phyloP scores from a whole-genome alignment of 2,329 filamentous ascomycete species.

The Byssoonygena ceratinophila region DNA sequence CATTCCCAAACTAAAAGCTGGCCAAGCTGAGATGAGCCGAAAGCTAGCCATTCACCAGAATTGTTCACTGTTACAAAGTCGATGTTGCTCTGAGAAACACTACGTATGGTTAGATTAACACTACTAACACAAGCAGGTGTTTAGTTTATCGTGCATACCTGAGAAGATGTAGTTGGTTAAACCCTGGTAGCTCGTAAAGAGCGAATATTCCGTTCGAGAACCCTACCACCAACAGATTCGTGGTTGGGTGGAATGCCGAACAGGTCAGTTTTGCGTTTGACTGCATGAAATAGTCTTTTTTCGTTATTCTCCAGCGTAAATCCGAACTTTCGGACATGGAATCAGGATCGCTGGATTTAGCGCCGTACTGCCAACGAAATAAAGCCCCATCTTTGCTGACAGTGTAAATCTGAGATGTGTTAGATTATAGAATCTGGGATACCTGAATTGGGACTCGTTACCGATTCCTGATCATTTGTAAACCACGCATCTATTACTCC shows the following conservation, averaged over 20 bases:
- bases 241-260: conserved; percentile 74
- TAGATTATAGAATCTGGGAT: neutral
- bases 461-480: conserved; percentile 78
- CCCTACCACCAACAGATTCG: conserved; percentile 87
- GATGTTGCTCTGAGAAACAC: conserved; percentile 93
- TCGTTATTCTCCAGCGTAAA: conserved; percentile 80
- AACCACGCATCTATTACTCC: conserved; percentile 94
- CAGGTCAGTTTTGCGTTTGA: conserved; percentile 77
- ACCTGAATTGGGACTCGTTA: conserved; percentile 16
- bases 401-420: conserved; percentile 59
- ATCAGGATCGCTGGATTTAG: conserved; percentile 52
- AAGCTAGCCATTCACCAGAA: conserved; percentile 91
- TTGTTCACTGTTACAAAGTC: conserved; percentile 91
- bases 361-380: conserved; percentile 80
- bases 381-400: conserved; percentile 95
- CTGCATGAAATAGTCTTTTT: conserved; percentile 89
- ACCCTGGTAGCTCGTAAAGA: conserved; percentile 89
- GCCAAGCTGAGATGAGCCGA: conserved; percentile 87
- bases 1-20: conserved; percentile 99
- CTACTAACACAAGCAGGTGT: neutral
- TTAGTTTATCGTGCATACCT: conserved; percentile 29
- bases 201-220: conserved; percentile 93
- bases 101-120: conserved; percentile 31
- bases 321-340: conserved; percentile 53
- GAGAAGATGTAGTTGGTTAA: conserved; percentile 83